phyloP scores from a whole-genome alignment of 331 rosid species.

The Rhamnella rubrinervis region DNA sequence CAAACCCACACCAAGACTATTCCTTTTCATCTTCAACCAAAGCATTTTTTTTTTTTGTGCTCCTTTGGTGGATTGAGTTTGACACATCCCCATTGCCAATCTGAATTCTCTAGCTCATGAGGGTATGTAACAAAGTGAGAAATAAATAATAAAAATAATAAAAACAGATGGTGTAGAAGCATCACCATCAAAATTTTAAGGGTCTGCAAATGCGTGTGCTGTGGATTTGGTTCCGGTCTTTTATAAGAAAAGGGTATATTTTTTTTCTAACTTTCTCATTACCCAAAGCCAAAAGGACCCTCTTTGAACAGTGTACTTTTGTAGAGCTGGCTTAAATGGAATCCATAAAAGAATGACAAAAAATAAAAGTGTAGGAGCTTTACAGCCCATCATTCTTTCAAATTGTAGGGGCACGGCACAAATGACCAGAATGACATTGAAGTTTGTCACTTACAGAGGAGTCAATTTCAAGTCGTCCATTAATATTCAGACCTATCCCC shows the following conservation, averaged over 20 bases:
- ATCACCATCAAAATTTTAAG: conserved; percentile 20
- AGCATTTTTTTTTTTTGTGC: not conserved
- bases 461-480: not conserved
- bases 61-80: not conserved
- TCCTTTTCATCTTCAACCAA: not conserved
- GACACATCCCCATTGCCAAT: no score
- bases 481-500: not conserved
- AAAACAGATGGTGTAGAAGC: not conserved
- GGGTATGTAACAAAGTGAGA: no score
- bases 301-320: conserved; percentile 7
- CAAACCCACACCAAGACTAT: not conserved
- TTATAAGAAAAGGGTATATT: not conserved
- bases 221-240: conserved; percentile 11
- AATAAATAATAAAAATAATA: no score
- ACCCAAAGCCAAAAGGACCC: conserved; percentile 22
- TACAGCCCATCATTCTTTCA: conserved; percentile 24
- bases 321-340: conserved; percentile 6
- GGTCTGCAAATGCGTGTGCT: not conserved
- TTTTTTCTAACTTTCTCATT: conserved; percentile 19
- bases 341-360: not conserved
- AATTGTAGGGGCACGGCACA: not conserved
- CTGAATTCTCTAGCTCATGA: no score
- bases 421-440: not conserved
- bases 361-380: conserved; percentile 14
- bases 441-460: not conserved